Evolutionary conservation across 306 rosid genomes (phyloP).

Genomic region (Quercus ilex): DNA sequence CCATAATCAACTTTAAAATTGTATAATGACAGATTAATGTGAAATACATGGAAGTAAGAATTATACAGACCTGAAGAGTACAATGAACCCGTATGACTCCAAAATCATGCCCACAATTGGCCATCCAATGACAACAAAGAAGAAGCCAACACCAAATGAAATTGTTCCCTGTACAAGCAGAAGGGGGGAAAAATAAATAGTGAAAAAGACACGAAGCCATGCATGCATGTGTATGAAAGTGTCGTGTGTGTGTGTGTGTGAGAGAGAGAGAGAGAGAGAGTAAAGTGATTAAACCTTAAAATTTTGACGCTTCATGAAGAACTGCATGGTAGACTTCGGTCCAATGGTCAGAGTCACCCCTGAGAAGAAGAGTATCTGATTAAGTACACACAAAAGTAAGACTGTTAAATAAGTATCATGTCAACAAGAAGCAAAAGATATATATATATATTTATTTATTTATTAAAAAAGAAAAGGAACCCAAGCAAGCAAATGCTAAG

Average conservation of each 20-base stretch:
- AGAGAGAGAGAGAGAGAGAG: neutral
- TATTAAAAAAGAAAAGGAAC: neutral
- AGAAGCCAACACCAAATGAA: slow-evolving; percentile 90
- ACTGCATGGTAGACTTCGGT: slow-evolving; percentile 84
- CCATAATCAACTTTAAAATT: slow-evolving; percentile 30
- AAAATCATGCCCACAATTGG: slow-evolving; percentile 92
- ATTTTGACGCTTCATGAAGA: slow-evolving; percentile 91
- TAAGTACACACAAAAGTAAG: slow-evolving; percentile 29
- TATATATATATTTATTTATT: neutral
- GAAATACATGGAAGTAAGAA: slow-evolving; percentile 3
- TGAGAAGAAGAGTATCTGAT: slow-evolving; percentile 92
- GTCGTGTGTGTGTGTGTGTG: neutral
- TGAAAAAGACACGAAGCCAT: neutral
- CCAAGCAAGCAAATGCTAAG: slow-evolving; percentile 5
- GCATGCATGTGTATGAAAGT: neutral
- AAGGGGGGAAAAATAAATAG: slow-evolving; percentile 7
- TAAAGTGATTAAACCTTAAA: slow-evolving; percentile 57
- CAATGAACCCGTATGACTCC: slow-evolving; percentile 88
- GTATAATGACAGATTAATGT: neutral
- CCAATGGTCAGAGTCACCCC: slow-evolving; percentile 96
- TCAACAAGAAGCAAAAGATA: slow-evolving; percentile 9
- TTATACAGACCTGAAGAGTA: slow-evolving; percentile 75
- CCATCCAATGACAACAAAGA: slow-evolving; percentile 88
- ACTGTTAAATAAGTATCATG: slow-evolving; percentile 25
- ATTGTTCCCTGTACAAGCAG: slow-evolving; percentile 66